Base-by-base conservation (phyloP, 257 asterid species). In the Solanum paucissectum region DNA sequence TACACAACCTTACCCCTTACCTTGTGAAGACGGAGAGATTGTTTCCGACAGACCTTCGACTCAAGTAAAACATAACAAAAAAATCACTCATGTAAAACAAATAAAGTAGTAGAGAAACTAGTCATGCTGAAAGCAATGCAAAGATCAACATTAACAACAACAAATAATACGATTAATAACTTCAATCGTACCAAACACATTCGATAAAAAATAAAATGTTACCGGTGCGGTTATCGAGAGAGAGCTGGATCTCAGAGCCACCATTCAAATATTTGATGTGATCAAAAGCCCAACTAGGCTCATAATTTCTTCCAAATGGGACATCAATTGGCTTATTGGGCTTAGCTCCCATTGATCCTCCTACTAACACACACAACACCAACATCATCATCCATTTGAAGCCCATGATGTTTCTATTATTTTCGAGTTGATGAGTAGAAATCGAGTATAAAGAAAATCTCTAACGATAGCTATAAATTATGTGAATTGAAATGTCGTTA, bases 211-310 rank as follows among this genome's bases (percentile, higher is more conserved):
- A 27, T 29, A 13, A 64, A 64, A 25, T 23, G 7, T 55, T 87
- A 94, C 98, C 98, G 7, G 98, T 93, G 84, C 75, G 83, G 7
- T 94, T 95, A 91, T 95, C 98, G 64, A 95, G 96, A 88, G 74
- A 42, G 85, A 95, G 98, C 93, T 94, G 98, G 90, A 95, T 94
- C 94, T 95, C 91, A 12, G 91, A 87, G 83, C 94, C 98, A 20
- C 96, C 95, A 88, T 95, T 95, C 89, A 72, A 66, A 90, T 94
- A 93, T 91, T 91, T 95, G 86, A 95, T 92, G 77, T 95, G 98
- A 83, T 95, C 98, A 49, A 93, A 93, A 84, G 98, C 98, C 98
- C 98, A 94, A 1, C 93, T 91, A 27, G 96, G 96, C 3, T 89
- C 89, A 66, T 95, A 95, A 91, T 95, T 95, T 69, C 95, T 92